A percentile compares a stretch with the other conserved stretches of the same genome.
Conservation (phyloP, 352 stramenopile genomes). For the Detonula confervacea region DNA sequence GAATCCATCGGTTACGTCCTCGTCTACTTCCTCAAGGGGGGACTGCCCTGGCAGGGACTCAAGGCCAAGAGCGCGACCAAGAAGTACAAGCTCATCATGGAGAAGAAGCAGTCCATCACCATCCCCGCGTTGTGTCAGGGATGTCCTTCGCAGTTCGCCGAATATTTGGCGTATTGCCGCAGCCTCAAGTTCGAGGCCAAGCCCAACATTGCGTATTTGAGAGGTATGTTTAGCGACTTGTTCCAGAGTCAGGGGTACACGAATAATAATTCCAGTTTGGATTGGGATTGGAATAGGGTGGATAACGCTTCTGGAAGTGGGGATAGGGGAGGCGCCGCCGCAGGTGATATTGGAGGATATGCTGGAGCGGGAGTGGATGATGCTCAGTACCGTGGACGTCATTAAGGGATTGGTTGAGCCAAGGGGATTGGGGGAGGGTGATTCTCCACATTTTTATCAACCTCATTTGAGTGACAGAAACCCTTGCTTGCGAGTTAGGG, state of each 20-base stretch:
- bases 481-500: no score
- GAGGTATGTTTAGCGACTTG: slow-evolving; percentile 89
- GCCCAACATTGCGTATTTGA: slow-evolving; percentile 92
- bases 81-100: slow-evolving; percentile 99
- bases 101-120: slow-evolving; percentile 98
- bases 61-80: slow-evolving; percentile 90
- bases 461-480: no score
- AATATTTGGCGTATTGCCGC: slow-evolving; percentile 91
- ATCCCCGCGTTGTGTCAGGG: slow-evolving; percentile 89
- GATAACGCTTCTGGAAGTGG: slow-evolving; percentile 48
- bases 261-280: slow-evolving; percentile 84
- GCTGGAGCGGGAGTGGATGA: slow-evolving; percentile 34
- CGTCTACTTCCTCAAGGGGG: slow-evolving; percentile 89
- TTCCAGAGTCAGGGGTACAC: slow-evolving; percentile 86
- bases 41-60: slow-evolving; percentile 97
- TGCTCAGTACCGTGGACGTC: not conserved
- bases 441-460: no score
- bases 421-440: not conserved
- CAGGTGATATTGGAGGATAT: slow-evolving; percentile 32
- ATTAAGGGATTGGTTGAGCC: not conserved
- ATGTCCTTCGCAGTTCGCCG: slow-evolving; percentile 87
- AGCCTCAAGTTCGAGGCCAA: slow-evolving; percentile 94
- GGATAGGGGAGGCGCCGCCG: slow-evolving; percentile 9
- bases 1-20: slow-evolving; percentile 94
- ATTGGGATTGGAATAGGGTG: slow-evolving; percentile 86